Percentiles rank a stretch among this genome's conserved stretches.
phyloP scores from a whole-genome alignment of 805 yeast genomes.

The Candida quercuum region DNA sequence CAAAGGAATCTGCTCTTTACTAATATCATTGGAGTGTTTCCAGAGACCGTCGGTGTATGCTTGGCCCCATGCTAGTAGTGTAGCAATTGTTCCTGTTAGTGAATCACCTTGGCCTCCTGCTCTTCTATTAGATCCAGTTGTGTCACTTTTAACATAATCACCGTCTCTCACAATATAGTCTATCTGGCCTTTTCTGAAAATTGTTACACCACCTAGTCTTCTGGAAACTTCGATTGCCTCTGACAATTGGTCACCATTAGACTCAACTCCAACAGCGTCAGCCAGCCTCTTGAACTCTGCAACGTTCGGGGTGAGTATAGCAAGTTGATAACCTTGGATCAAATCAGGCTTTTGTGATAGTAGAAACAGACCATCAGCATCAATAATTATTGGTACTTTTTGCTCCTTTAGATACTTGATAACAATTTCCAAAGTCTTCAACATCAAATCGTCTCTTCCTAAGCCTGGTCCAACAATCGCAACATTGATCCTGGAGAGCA shows the following conservation, averaged over 20 bases:
- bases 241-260: slow-evolving; percentile 2
- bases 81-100: slow-evolving; percentile 77
- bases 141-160: slow-evolving; percentile 35
- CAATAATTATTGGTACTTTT: slow-evolving; percentile 70
- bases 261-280: slow-evolving; percentile 37
- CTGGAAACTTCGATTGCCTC: slow-evolving; percentile 39
- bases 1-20: slow-evolving; percentile 29
- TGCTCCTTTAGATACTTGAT: slow-evolving; percentile 48
- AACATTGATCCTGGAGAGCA: slow-evolving; percentile 68
- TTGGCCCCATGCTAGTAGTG: slow-evolving; percentile 74
- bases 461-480: slow-evolving; percentile 92
- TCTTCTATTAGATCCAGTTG: slow-evolving; percentile 66
- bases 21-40: slow-evolving; percentile 36
- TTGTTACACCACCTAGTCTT: slow-evolving; percentile 47
- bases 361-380: slow-evolving; percentile 83
- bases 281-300: slow-evolving; percentile 74
- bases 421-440: slow-evolving; percentile 51
- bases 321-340: slow-evolving; percentile 48
- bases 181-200: slow-evolving; percentile 66
- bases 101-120: slow-evolving; percentile 99
- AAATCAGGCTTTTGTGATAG: slow-evolving; percentile 53
- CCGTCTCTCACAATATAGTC: slow-evolving; percentile 61
- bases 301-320: slow-evolving; percentile 84
- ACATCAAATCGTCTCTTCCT: slow-evolving; percentile 75
- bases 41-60: slow-evolving; percentile 58